phyloP scores from a whole-genome alignment of 768 basidiomycete genomes.

The Termitomyces sp. region DNA sequence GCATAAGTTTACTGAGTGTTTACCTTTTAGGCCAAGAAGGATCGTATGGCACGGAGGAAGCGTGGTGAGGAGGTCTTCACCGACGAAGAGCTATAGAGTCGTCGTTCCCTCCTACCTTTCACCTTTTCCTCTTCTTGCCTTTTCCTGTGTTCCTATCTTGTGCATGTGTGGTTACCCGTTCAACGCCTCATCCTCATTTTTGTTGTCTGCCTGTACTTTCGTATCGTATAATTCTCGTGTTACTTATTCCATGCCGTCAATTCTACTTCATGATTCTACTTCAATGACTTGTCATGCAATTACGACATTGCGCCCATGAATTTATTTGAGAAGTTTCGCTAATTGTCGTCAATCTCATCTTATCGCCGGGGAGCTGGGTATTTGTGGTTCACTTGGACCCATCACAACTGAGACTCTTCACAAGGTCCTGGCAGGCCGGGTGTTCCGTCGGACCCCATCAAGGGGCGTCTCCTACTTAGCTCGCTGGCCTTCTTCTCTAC shows the following conservation, averaged over 20 bases:
- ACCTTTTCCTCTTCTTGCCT: constrained; percentile 2
- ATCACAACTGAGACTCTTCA: neutral
- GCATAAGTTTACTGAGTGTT: neutral
- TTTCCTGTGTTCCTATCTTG: constrained; percentile 7
- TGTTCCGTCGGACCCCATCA: neutral
- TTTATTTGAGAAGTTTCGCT: neutral
- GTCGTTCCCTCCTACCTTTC: constrained; percentile 5
- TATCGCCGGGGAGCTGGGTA: constrained; percentile 1
- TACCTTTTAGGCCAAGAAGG: constrained; percentile 72
- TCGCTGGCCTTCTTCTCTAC: neutral
- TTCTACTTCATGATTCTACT: constrained; percentile 11
- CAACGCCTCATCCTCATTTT: constrained; percentile 1
- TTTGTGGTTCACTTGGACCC: neutral
- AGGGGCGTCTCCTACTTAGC: neutral
- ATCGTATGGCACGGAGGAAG: constrained; percentile 88
- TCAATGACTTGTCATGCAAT: neutral
- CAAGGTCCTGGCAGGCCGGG: constrained; percentile 1
- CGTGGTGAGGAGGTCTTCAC: constrained; percentile 69
- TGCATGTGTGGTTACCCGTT: constrained; percentile 10
- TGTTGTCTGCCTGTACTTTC: constrained; percentile 15
- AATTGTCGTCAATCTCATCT: constrained; percentile 6
- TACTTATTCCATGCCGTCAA: constrained; percentile 2
- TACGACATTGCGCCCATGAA: neutral
- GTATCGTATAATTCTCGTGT: constrained; percentile 12
- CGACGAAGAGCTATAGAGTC: constrained; percentile 57